A percentile compares a stretch with the other conserved stretches of the same genome.
Conservation (phyloP, 805 yeast genomes). For the Vanderwaltozyma polyspora region DNA sequence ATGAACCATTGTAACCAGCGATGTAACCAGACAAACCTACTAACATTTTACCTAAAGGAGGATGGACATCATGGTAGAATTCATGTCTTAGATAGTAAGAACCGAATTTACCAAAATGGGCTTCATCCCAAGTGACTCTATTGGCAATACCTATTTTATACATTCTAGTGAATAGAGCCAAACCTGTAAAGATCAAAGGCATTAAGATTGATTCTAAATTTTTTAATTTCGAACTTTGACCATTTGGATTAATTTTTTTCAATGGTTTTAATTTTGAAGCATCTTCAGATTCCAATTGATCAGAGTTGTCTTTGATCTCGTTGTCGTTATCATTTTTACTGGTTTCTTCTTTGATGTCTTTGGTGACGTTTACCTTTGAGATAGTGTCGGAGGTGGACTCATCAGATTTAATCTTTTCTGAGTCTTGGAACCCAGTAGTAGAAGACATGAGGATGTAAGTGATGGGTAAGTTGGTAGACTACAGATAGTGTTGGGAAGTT, state of each 20-base stretch:
- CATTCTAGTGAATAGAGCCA: constrained; percentile 46
- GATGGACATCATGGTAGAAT: constrained; percentile 79
- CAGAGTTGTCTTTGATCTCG: neutral
- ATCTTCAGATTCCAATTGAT: neutral
- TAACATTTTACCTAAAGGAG: constrained; percentile 75
- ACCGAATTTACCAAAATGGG: constrained; percentile 83
- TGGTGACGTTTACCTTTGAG: neutral
- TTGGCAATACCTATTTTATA: constrained; percentile 45
- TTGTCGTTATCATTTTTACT: neutral
- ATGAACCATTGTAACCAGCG: constrained; percentile 69
- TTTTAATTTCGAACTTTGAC: no score
- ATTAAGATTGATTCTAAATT: constrained; percentile 28
- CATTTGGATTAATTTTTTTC: no score
- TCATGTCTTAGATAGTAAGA: constrained; percentile 71
- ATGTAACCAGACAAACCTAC: constrained; percentile 68
- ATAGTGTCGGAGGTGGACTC: no score
- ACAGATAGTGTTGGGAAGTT: no score
- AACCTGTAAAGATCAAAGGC: constrained; percentile 34
- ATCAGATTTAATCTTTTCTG: no score
- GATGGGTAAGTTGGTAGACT: no score
- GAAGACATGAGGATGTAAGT: no score
- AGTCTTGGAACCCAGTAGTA: neutral
- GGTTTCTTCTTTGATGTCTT: neutral
- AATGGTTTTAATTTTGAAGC: no score
- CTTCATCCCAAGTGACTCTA: constrained; percentile 80